phyloP scores from a whole-genome alignment of 805 yeast genomes.

The Barnettozyma siamensis region DNA sequence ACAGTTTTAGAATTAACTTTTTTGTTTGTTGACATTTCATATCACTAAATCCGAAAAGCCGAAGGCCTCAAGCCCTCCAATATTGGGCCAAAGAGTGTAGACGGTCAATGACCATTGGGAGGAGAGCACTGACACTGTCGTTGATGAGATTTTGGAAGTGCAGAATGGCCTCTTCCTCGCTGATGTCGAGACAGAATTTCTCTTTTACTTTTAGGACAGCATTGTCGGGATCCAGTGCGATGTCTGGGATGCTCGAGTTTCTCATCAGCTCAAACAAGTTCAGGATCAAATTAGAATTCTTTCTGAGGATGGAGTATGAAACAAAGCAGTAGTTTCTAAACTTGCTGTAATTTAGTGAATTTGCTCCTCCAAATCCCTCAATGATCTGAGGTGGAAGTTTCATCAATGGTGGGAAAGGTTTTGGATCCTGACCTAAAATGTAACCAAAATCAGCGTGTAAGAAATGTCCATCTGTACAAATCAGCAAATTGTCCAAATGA shows the following conservation, averaged over 20 bases:
- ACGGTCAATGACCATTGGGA: conserved; percentile 94
- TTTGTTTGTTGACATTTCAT: too few species aligned
- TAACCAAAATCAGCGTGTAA: conserved; percentile 99
- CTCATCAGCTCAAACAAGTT: conserved; percentile 92
- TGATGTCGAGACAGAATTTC: conserved; percentile 87
- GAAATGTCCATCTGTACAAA: conserved; percentile 79
- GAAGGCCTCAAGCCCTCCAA: conserved; percentile 68
- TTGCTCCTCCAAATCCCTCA: conserved; percentile 96
- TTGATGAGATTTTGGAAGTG: conserved; percentile 93
- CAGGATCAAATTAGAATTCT: conserved; percentile 82
- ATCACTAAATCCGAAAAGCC: not conserved
- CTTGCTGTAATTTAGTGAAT: conserved; percentile 75
- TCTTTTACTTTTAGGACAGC: conserved; percentile 90
- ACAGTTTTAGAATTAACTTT: too few species aligned
- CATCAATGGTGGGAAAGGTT: conserved; percentile 98
- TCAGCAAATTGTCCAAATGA: conserved; percentile 83
- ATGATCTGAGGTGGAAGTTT: conserved; percentile 93
- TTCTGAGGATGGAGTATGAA: conserved; percentile 83
- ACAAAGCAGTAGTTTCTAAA: conserved; percentile 93
- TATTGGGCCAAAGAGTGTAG: conserved; percentile 94
- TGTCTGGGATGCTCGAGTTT: conserved; percentile 88
- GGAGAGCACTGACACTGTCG: conserved; percentile 87
- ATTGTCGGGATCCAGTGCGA: conserved; percentile 75
- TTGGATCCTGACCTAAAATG: conserved; percentile 94
- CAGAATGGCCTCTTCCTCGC: conserved; percentile 91